Conservation (phyloP, 2,329 filamentous ascomycete genomes). For the Nemania abortiva region DNA sequence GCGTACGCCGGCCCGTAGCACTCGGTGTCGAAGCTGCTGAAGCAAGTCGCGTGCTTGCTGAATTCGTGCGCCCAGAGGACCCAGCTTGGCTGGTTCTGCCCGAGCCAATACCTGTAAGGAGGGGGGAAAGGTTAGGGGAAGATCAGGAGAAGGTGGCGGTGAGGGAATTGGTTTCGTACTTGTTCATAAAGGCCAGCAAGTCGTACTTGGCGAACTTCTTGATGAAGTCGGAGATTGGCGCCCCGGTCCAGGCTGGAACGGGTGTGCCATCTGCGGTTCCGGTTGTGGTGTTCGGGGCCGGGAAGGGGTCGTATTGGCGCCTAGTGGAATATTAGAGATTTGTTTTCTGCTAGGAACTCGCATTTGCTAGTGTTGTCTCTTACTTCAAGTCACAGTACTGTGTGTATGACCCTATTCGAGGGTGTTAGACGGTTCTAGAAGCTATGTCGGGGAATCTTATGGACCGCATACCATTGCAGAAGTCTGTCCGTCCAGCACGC, state of each 20-base stretch:
- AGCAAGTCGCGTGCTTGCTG: slow-evolving; percentile 77
- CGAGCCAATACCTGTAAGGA: slow-evolving; percentile 65
- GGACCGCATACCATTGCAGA: slow-evolving; percentile 56
- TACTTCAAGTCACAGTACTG: slow-evolving; percentile 73
- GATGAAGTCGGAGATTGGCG: slow-evolving; percentile 69
- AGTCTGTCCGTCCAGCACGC: slow-evolving; percentile 50
- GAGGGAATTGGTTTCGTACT: slow-evolving; percentile 47
- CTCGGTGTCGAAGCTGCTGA: slow-evolving; percentile 71
- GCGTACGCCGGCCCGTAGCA: slow-evolving; percentile 72
- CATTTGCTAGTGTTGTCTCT: slow-evolving; percentile 9
- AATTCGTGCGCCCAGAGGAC: slow-evolving; percentile 77
- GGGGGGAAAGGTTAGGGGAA: slow-evolving; percentile 33
- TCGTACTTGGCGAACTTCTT: slow-evolving; percentile 68
- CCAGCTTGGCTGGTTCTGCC: slow-evolving; percentile 65
- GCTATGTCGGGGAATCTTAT: too few species aligned
- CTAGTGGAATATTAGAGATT: slow-evolving; percentile 41
- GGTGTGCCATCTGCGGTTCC: slow-evolving; percentile 63
- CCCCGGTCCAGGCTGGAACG: slow-evolving; percentile 69
- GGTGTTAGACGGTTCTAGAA: slow-evolving; percentile 50
- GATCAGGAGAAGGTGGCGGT: background rate
- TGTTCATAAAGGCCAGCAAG: slow-evolving; percentile 74
- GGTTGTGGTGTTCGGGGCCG: slow-evolving; percentile 73
- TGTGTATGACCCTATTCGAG: slow-evolving; percentile 68
- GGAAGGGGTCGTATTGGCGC: slow-evolving; percentile 73
- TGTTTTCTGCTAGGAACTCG: background rate